Evolutionary conservation across 2,329 filamentous ascomycete genomes (phyloP).

Genomic region (Ophioceras dolichostomum): DNA sequence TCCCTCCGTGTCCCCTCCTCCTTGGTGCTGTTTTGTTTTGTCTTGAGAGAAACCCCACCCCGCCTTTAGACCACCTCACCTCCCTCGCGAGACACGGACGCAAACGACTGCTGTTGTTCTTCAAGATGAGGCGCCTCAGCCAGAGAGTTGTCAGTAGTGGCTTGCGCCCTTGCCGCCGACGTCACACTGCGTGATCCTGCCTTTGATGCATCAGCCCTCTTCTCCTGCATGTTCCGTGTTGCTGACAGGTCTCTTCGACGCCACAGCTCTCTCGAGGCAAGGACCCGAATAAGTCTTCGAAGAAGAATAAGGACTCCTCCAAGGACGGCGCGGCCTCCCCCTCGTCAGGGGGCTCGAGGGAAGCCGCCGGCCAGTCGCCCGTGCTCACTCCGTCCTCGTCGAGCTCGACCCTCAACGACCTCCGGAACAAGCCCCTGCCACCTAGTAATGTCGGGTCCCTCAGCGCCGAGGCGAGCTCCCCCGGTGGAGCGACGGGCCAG

Average conservation of each 20-base stretch:
- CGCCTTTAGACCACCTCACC: no score
- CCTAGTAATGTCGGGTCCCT: conserved; percentile 34
- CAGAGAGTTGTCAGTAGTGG: conserved; percentile 78
- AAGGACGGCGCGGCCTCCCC: conserved; percentile 75
- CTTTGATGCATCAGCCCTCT: no score
- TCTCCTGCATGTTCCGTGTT: no score
- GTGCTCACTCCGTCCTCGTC: conserved; percentile 76
- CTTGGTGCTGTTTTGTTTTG: no score
- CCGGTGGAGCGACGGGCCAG: neutral
- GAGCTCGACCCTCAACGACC: conserved; percentile 73
- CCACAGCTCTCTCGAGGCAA: conserved; percentile 82
- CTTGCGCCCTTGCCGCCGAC: no score
- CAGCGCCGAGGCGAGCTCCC: conserved; percentile 25
- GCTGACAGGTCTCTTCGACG: no score
- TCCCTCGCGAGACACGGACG: no score
- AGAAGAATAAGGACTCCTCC: conserved; percentile 57
- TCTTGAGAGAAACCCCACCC: no score
- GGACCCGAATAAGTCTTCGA: conserved; percentile 70
- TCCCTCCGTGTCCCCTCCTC: no score
- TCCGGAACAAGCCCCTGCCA: conserved; percentile 69
- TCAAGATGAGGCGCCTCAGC: conserved; percentile 91
- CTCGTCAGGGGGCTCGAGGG: conserved; percentile 40
- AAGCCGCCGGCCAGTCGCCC: conserved; percentile 45
- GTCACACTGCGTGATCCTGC: no score
- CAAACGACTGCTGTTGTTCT: no score